phyloP scores from a whole-genome alignment of 371 early-diverging fungal genomes.

The Mortierella sp. region DNA sequence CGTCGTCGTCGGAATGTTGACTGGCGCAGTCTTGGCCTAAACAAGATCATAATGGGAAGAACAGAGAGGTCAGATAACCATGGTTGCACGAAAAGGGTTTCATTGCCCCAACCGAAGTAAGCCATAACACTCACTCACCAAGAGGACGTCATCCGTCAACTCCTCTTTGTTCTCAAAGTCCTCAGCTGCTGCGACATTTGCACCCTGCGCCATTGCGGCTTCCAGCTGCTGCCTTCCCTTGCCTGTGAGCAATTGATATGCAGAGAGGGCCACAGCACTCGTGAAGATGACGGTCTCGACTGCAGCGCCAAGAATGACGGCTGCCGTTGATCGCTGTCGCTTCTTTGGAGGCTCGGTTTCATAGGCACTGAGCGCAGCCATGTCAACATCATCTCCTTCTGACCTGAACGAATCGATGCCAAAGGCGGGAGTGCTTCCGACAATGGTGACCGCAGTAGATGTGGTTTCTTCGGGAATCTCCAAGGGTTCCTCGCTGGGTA shows the following conservation, averaged over 20 bases:
- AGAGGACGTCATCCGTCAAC: slow-evolving; percentile 3
- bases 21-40: slow-evolving; percentile 31
- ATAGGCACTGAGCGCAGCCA: slow-evolving; percentile 14
- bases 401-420: slow-evolving; percentile 27
- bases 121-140: slow-evolving; percentile 25
- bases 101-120: neutral
- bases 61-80: neutral
- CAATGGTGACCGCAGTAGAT: slow-evolving; percentile 37
- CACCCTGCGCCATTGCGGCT: neutral
- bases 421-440: slow-evolving; percentile 33
- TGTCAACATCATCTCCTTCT: slow-evolving; percentile 7
- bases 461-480: slow-evolving; percentile 8
- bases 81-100: neutral
- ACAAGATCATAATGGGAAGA: neutral
- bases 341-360: slow-evolving; percentile 42
- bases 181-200: neutral
- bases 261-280: slow-evolving; percentile 49
- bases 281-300: slow-evolving; percentile 54
- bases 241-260: slow-evolving; percentile 48
- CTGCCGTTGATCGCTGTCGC: slow-evolving; percentile 31
- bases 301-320: slow-evolving; percentile 44
- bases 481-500: slow-evolving; percentile 11
- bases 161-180: slow-evolving; percentile 2
- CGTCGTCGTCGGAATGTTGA: slow-evolving; percentile 23
- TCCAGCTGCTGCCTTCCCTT: slow-evolving; percentile 26